These are phyloP conservation scores for Dioszegia aurantiaca DNA, from an alignment of 768 basidiomycete genomes.

Conservation along the genomic window DNA sequence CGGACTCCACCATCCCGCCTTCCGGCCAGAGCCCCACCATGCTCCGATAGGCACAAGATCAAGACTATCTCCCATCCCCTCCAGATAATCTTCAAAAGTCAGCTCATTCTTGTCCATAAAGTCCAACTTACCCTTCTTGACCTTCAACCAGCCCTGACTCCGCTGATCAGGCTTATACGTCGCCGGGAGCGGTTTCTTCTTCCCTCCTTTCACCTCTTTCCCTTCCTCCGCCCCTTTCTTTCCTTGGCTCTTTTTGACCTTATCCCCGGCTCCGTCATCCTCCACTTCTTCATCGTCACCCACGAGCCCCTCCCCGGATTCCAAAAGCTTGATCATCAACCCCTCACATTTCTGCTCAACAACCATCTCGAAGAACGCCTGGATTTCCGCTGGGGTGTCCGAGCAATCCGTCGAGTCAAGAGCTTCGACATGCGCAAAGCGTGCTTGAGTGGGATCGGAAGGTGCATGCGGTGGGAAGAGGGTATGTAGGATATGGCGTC, in stretches of 20 bases:
- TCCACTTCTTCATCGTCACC: conserved; percentile 50
- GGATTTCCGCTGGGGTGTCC: conserved; percentile 59
- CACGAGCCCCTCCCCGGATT: conserved; percentile 53
- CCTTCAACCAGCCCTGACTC: conserved; percentile 80
- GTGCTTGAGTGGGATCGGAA: conserved; percentile 58
- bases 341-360: conserved; percentile 80
- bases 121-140: conserved; percentile 62
- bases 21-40: conserved; percentile 86
- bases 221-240: conserved; percentile 44
- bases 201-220: conserved; percentile 42
- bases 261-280: conserved; percentile 31
- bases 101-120: background rate
- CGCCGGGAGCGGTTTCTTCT: conserved; percentile 70
- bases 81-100: conserved; percentile 67
- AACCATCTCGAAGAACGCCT: conserved; percentile 72
- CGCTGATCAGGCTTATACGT: conserved; percentile 89
- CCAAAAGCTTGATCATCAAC: conserved; percentile 89
- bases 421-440: conserved; percentile 71
- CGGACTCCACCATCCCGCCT: conserved; percentile 89
- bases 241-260: conserved; percentile 21
- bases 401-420: conserved; percentile 59
- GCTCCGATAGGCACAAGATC: conserved; percentile 60
- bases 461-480: conserved; percentile 62
- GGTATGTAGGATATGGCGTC: conserved; percentile 64
- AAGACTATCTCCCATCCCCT: conserved; percentile 68